Percentiles rank a stretch among this genome's conserved stretches.
phyloP scores from a whole-genome alignment of 495 filamentous ascomycete genomes.

The Penicillium taxi region DNA sequence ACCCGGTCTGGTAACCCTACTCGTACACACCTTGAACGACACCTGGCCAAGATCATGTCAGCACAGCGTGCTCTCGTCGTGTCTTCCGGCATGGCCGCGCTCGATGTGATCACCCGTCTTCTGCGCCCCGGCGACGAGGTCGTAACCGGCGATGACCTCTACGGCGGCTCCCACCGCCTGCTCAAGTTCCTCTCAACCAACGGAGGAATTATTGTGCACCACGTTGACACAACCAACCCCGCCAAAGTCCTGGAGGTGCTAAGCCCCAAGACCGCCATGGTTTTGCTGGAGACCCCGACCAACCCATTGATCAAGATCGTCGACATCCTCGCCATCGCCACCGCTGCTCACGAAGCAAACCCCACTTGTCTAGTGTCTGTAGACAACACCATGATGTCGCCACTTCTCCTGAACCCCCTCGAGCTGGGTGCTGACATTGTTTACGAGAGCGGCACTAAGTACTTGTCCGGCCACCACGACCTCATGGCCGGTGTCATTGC shows the following conservation, averaged over 20 bases:
- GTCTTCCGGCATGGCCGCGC: slow-evolving; percentile 90
- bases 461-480: slow-evolving; percentile 95
- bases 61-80: slow-evolving; percentile 86
- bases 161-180: slow-evolving; percentile 90
- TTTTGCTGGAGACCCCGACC: slow-evolving; percentile 90
- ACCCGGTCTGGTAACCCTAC: slow-evolving; percentile 95
- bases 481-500: slow-evolving; percentile 97
- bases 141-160: slow-evolving; percentile 91
- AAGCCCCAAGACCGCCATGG: slow-evolving; percentile 80
- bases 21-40: slow-evolving; percentile 89
- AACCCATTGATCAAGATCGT: slow-evolving; percentile 98
- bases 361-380: slow-evolving; percentile 78
- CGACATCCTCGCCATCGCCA: slow-evolving; percentile 73
- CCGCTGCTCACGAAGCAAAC: slow-evolving; percentile 67
- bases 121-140: slow-evolving; percentile 93
- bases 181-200: slow-evolving; percentile 84
- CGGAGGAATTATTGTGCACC: slow-evolving; percentile 84
- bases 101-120: slow-evolving; percentile 94
- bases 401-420: slow-evolving; percentile 82
- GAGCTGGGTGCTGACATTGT: slow-evolving; percentile 92
- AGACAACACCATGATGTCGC: slow-evolving; percentile 98
- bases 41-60: slow-evolving; percentile 97
- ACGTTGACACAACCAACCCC: slow-evolving; percentile 82
- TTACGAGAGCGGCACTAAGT: slow-evolving; percentile 96
- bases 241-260: slow-evolving; percentile 61